These are phyloP conservation scores for Berberis thunbergii DNA, from an alignment of 164 flowering plant genomes.

Conservation along the genomic window DNA sequence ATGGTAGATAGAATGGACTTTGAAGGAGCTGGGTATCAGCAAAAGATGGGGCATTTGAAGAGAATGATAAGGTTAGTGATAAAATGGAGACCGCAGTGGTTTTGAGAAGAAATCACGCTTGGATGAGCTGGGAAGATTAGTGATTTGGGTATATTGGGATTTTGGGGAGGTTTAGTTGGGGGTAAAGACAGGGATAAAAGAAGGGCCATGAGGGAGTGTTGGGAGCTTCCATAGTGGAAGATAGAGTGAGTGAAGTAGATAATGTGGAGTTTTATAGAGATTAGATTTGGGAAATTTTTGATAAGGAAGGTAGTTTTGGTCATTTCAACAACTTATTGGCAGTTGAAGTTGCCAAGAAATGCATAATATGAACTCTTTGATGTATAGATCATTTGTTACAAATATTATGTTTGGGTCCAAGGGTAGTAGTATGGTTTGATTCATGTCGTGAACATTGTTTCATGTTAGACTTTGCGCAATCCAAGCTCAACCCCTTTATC, in stretches of 20 bases:
- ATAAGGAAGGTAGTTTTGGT: conserved; percentile 1
- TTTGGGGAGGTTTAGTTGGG: conserved; percentile 27
- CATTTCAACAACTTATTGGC: neutral
- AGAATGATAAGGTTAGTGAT: conserved; percentile 13
- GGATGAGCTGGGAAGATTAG: conserved; percentile 11
- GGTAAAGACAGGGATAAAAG: conserved; percentile 29
- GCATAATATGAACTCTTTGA: no score
- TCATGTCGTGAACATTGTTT: no score
- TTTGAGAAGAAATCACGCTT: conserved; percentile 39
- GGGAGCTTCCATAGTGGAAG: conserved; percentile 14
- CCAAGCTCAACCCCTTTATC: no score
- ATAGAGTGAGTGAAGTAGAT: conserved; percentile 25
- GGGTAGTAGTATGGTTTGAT: no score
- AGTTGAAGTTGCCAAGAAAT: neutral
- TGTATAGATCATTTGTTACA: no score
- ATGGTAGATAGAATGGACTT: conserved; percentile 44
- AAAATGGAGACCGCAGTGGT: conserved; percentile 31
- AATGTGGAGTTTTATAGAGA: neutral
- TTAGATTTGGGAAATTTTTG: neutral
- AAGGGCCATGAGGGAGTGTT: conserved; percentile 31
- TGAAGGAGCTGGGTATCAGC: conserved; percentile 18
- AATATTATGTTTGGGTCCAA: no score
- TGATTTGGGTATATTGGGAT: conserved; percentile 6
- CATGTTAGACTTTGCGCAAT: no score
- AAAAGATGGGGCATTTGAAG: conserved; percentile 16